phyloP scores from a whole-genome alignment of 306 rosid genomes.

The Begonia masoniana region DNA sequence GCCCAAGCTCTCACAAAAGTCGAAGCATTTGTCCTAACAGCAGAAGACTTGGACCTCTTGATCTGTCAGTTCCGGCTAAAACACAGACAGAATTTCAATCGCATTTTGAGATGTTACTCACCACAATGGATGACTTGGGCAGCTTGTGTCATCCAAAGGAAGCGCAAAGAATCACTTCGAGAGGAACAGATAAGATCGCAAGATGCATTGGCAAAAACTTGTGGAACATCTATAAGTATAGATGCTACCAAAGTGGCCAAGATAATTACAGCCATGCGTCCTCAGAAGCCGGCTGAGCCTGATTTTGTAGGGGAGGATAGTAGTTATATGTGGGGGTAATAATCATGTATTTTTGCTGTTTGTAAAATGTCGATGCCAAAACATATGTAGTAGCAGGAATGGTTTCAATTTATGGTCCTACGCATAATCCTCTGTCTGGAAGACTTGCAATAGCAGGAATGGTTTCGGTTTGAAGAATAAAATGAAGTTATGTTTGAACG shows the following conservation, averaged over 20 bases:
- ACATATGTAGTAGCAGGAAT: not conserved
- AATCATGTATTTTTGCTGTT: not conserved
- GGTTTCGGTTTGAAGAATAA: not conserved
- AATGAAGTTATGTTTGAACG: not conserved
- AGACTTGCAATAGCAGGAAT: no score
- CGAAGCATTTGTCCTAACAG: conserved; percentile 74
- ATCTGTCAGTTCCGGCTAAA: not conserved
- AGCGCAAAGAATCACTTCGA: conserved; percentile 63
- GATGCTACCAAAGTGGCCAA: conserved; percentile 43
- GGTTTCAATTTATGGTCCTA: not conserved
- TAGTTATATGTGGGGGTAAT: not conserved
- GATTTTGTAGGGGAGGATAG: conserved; percentile 9
- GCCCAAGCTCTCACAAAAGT: conserved; percentile 75
- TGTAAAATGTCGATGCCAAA: not conserved
- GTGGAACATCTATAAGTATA: conserved; percentile 62
- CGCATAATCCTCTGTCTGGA: no score
- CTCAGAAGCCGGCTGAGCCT: not conserved
- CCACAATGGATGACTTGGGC: conserved; percentile 94
- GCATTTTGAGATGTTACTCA: conserved; percentile 62
- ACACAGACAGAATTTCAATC: not conserved
- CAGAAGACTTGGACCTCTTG: conserved; percentile 40
- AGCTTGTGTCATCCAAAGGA: conserved; percentile 80
- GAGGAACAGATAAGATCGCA: conserved; percentile 83
- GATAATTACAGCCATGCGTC: not conserved
- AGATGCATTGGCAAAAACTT: conserved; percentile 70